Evolutionary conservation across 345 rosid species (phyloP).

Genomic region (Geranium brycei): DNA sequence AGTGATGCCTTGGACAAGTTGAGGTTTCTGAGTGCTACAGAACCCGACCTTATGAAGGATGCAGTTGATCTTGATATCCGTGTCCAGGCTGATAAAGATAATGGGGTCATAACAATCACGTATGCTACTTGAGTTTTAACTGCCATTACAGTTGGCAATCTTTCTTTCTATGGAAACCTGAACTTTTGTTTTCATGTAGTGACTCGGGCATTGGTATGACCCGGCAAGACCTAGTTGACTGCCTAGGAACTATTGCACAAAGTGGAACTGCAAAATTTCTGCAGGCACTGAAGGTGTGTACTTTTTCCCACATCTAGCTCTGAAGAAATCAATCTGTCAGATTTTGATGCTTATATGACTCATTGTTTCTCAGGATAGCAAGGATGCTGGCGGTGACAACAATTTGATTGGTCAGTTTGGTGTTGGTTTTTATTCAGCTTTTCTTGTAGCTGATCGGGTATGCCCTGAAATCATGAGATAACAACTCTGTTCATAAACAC

Average conservation of each 20-base stretch:
- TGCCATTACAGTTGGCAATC: not conserved
- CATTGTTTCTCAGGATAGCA: conserved; percentile 55
- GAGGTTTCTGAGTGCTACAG: conserved; percentile 72
- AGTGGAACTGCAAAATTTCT: conserved; percentile 97
- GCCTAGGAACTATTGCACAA: conserved; percentile 96
- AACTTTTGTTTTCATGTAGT: conserved; percentile 28
- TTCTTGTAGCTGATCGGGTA: conserved; percentile 83
- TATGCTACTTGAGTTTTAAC: conserved; percentile 17
- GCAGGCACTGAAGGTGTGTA: conserved; percentile 70
- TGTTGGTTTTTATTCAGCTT: conserved; percentile 93
- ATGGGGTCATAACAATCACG: conserved; percentile 68
- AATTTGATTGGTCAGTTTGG: conserved; percentile 98
- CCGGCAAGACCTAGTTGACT: conserved; percentile 75
- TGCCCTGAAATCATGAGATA: not conserved
- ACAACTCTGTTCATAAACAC: not conserved
- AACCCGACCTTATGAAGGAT: conserved; percentile 62
- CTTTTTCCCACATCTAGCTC: not conserved
- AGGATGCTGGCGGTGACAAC: conserved; percentile 62
- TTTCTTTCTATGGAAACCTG: not conserved
- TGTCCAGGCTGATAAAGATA: conserved; percentile 72
- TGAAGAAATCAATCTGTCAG: not conserved
- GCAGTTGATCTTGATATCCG: conserved; percentile 71
- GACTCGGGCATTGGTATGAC: conserved; percentile 98
- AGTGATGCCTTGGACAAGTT: conserved; percentile 97
- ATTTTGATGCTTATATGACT: not conserved